Percentiles rank a stretch among this genome's conserved stretches.
Conservation (phyloP, 108 stramenopile species). For the Nitzschia putrida region DNA sequence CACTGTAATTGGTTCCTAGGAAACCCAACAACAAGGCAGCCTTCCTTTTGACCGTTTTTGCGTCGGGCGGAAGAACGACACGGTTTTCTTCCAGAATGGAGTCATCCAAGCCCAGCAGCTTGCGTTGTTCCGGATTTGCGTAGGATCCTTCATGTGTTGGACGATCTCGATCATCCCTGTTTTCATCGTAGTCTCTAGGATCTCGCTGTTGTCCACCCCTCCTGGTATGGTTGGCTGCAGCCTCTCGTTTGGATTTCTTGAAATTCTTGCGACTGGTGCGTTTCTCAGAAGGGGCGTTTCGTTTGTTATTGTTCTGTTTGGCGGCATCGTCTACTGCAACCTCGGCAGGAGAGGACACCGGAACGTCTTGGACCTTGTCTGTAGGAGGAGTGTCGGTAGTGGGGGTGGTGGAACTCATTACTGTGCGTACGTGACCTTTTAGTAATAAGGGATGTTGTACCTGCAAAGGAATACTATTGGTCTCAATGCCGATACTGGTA, state of each 20-base stretch:
- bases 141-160: slow-evolving; percentile 70
- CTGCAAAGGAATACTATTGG: too few species aligned
- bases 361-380: too few species aligned
- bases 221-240: background rate
- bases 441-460: too few species aligned
- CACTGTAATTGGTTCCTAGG: slow-evolving; percentile 75
- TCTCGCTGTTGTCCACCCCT: background rate
- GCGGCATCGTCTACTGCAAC: background rate
- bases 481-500: too few species aligned
- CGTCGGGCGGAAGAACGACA: background rate
- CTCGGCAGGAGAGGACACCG: too few species aligned
- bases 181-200: slow-evolving; percentile 17
- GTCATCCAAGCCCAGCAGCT: slow-evolving; percentile 45
- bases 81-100: slow-evolving; percentile 8
- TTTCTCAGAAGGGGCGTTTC: too few species aligned
- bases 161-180: slow-evolving; percentile 19
- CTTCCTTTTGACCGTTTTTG: slow-evolving; percentile 44
- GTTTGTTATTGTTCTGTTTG: background rate
- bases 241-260: background rate
- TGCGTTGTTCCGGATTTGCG: slow-evolving; percentile 58
- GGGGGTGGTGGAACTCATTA: too few species aligned
- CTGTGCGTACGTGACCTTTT: too few species aligned
- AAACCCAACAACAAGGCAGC: slow-evolving; percentile 75
- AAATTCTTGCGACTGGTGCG: background rate
- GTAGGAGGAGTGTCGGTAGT: too few species aligned